These are phyloP conservation scores for Pythium grandisporangium DNA, from an alignment of 352 stramenopile species.

Conservation along the genomic window DNA sequence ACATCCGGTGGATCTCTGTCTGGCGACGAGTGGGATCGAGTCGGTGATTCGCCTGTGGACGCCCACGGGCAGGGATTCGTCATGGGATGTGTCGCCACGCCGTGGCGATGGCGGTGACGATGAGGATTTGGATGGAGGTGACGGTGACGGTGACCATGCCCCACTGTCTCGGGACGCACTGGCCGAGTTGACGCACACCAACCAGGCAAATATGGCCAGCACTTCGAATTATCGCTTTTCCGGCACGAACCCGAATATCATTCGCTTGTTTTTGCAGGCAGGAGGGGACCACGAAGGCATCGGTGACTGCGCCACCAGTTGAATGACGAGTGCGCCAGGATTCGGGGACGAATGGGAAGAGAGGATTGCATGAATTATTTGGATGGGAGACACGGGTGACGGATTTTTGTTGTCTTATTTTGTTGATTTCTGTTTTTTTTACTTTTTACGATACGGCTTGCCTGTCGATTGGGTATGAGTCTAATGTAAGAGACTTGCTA, in stretches of 20 bases:
- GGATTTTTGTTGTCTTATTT: neutral
- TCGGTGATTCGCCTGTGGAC: slow-evolving; percentile 76
- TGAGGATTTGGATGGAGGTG: no score
- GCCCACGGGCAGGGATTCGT: slow-evolving; percentile 28
- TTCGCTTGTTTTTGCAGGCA: slow-evolving; percentile 62
- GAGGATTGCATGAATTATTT: no score
- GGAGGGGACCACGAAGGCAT: slow-evolving; percentile 42
- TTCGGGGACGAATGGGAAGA: no score
- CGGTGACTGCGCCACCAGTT: slow-evolving; percentile 65
- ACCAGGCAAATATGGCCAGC: slow-evolving; percentile 62
- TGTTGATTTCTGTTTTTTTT: no score
- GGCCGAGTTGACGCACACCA: no score
- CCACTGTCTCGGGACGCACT: no score
- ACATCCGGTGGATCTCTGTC: slow-evolving; percentile 64
- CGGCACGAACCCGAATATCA: slow-evolving; percentile 40
- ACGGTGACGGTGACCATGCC: slow-evolving; percentile 30
- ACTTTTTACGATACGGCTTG: no score
- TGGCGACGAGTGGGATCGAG: slow-evolving; percentile 81
- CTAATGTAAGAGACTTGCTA: no score
- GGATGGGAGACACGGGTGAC: neutral
- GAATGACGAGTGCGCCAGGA: slow-evolving; percentile 7
- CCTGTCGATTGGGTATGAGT: no score
- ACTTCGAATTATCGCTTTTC: slow-evolving; percentile 32
- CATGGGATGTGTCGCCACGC: no score
- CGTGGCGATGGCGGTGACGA: no score